These are phyloP conservation scores for Trichoderma virens DNA, from an alignment of 495 filamentous ascomycete species.

Conservation along the genomic window DNA sequence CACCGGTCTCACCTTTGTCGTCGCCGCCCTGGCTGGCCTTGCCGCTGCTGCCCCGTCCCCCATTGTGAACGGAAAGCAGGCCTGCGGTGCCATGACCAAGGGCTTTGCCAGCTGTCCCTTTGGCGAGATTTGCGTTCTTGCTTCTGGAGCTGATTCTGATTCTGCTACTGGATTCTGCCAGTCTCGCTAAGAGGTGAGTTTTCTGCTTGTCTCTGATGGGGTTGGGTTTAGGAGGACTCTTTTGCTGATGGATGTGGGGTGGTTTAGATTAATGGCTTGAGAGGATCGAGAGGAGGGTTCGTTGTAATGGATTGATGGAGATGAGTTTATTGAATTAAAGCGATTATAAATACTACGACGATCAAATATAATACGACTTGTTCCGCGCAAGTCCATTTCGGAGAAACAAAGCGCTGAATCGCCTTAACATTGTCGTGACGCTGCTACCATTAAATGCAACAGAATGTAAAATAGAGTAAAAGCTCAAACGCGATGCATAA, in stretches of 20 bases:
- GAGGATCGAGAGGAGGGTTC: neutral
- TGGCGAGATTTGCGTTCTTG: neutral
- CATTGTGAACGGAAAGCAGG: neutral
- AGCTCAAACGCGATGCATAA: too few relatives aligned
- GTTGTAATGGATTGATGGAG: slow-evolving; percentile 2
- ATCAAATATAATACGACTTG: neutral
- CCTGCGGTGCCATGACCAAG: neutral
- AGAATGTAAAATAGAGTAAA: too few relatives aligned
- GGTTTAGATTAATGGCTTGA: neutral
- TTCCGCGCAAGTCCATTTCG: neutral
- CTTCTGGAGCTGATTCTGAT: neutral
- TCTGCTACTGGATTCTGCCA: neutral
- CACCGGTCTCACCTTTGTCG: neutral
- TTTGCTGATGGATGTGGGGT: neutral
- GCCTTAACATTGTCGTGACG: neutral
- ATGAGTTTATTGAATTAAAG: neutral
- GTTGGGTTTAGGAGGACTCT: neutral
- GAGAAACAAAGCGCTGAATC: neutral
- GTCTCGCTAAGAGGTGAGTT: neutral
- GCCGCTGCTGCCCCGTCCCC: neutral
- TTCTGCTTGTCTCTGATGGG: neutral
- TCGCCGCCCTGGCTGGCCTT: slow-evolving; percentile 3
- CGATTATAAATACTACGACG: neutral
- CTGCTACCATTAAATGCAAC: neutral
- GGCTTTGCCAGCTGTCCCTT: neutral